Conservation (phyloP, 2,329 filamentous ascomycete genomes). For the Trichoderma asperellum region DNA sequence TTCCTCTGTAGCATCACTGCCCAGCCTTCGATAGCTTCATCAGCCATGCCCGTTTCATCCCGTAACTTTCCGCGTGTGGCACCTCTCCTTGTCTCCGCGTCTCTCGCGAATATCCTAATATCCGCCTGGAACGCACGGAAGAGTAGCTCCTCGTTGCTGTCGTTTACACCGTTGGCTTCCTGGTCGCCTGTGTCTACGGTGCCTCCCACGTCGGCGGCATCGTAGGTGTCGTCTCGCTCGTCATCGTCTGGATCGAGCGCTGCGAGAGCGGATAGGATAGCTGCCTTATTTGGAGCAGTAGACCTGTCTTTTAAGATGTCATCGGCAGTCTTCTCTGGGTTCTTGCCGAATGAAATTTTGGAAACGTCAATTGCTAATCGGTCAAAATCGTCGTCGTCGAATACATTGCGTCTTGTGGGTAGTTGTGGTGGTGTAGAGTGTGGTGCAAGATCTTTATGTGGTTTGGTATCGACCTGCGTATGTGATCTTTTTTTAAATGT, state of each 20-base stretch:
- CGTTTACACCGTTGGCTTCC: slow-evolving; percentile 51
- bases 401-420: slow-evolving; percentile 70
- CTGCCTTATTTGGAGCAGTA: slow-evolving; percentile 73
- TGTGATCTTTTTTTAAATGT: slow-evolving; percentile 36
- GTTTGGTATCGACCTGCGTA: slow-evolving; percentile 33
- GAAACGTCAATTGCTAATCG: slow-evolving; percentile 67
- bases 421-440: slow-evolving; percentile 61
- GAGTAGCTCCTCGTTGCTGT: slow-evolving; percentile 69
- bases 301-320: slow-evolving; percentile 68
- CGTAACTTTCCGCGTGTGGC: slow-evolving; percentile 66
- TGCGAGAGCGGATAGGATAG: slow-evolving; percentile 85
- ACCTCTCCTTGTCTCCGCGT: slow-evolving; percentile 69
- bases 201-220: slow-evolving; percentile 87
- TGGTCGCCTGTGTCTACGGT: slow-evolving; percentile 74
- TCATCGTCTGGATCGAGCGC: slow-evolving; percentile 94
- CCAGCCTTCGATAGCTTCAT: slow-evolving; percentile 95
- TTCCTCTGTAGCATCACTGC: slow-evolving; percentile 81
- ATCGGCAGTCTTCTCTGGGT: slow-evolving; percentile 68
- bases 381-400: slow-evolving; percentile 81
- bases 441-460: slow-evolving; percentile 54
- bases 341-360: slow-evolving; percentile 79
- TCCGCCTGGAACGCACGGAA: slow-evolving; percentile 72
- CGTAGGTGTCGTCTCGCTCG: slow-evolving; percentile 96
- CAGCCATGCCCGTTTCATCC: slow-evolving; percentile 82
- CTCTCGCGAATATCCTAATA: slow-evolving; percentile 70